Base-by-base conservation (phyloP, 2,329 filamentous ascomycete genomes). In the Epichloe sp. region DNA sequence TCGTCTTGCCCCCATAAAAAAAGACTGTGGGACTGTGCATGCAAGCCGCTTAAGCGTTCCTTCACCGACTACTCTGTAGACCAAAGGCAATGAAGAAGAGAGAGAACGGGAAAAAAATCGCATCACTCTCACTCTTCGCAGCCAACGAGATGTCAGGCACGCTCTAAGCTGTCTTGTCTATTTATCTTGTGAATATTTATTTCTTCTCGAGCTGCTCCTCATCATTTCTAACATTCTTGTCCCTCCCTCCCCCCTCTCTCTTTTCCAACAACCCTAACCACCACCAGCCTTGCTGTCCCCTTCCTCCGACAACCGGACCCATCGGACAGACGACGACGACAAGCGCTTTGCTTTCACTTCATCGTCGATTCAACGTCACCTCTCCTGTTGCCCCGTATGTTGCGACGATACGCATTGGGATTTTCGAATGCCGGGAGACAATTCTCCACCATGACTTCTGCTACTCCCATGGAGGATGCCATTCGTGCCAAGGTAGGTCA, bases 391-490 rank as follows among this genome's bases (percentile, higher is more conserved):
- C 50, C 57, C 63, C 58, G 58, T 50, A 73, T 73, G 70, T 69
- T 71, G 61, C 70, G 70, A 65, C 66, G 71, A 60, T 73, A 73
- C 70, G 70, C 70, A 59, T 69, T 73, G 71, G 78, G 80, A 63
- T 79, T 72, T 66, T 73, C 69, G 64, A 73, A 67, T 67, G 70
- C 65, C 63, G 73, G 67, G 57, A 65, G 67, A 60, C 68, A 71
- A 62, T 57, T 68, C 54, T 72, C 75, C 54, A 71, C 74, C 60
- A 78, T 77, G 65, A 75, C 74, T 42, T 85, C 85, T 49, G 73
- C 71, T 58, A 94, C 88, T 3, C 89, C 90, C 3, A 75, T 95
- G 66, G 88, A 95, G 71, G 88, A 95, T 68, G 72, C 77, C 31
- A 88, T 96, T 65, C 80, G 88, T 57, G 73, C 79, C 59, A 95